Conservation (phyloP, 352 stramenopile genomes). For the Pythium myriotylum region DNA sequence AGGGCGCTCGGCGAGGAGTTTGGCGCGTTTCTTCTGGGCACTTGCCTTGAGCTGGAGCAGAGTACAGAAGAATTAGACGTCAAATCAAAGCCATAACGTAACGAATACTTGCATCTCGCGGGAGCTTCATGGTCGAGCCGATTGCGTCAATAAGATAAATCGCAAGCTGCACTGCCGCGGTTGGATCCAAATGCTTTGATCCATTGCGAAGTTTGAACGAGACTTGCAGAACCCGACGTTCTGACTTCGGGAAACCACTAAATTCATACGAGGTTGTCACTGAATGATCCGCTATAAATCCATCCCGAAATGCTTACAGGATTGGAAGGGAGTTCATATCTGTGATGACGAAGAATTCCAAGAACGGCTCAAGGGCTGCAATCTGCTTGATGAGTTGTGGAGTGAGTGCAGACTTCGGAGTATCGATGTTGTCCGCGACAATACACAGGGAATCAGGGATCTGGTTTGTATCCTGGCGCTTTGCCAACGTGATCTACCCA, state of each 20-base stretch:
- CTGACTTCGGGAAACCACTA: conserved; percentile 68
- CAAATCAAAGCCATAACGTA: not conserved
- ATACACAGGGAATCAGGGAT: conserved; percentile 70
- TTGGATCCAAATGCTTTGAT: conserved; percentile 63
- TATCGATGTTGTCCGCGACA: conserved; percentile 63
- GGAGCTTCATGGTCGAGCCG: conserved; percentile 78
- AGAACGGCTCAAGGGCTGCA: conserved; percentile 63
- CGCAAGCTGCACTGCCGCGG: conserved; percentile 49
- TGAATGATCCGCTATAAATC: not conserved
- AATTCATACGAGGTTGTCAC: not conserved
- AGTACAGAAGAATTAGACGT: not conserved
- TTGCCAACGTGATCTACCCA: conserved; percentile 64
- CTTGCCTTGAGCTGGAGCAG: conserved; percentile 60
- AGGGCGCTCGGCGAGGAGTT: conserved; percentile 56
- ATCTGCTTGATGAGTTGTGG: conserved; percentile 57
- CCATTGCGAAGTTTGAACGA: conserved; percentile 65
- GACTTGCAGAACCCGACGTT: conserved; percentile 61
- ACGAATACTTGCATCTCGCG: conserved; percentile 53
- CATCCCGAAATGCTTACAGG: conserved; percentile 30
- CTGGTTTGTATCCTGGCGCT: conserved; percentile 57
- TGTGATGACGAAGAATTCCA: conserved; percentile 79
- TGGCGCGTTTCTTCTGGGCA: conserved; percentile 72
- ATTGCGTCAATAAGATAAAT: conserved; percentile 62
- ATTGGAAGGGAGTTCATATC: conserved; percentile 72
- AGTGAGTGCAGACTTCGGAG: conserved; percentile 59